A percentile compares a stretch with the other conserved stretches of the same genome.
Conservation (phyloP, 225 moss, liverwort and hornwort genomes). For the Pleurozium schreberi region DNA sequence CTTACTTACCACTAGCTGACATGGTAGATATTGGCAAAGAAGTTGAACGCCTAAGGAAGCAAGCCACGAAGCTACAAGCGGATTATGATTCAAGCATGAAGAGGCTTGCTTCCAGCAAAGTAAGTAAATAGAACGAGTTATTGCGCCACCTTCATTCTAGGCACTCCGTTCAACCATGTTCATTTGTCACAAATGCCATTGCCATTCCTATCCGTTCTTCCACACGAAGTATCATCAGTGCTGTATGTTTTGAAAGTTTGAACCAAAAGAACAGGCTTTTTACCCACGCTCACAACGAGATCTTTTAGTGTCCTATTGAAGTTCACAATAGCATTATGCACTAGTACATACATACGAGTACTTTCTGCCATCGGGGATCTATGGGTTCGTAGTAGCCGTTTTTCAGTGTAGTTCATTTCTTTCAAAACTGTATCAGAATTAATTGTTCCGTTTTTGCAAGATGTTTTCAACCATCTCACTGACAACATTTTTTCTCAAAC, state of each 20-base stretch:
- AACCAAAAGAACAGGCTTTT: background rate
- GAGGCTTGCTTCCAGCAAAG: slow-evolving; percentile 65
- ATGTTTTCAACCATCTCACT: background rate
- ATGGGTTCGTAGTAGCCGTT: background rate
- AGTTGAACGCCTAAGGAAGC: slow-evolving; percentile 54
- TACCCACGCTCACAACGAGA: background rate
- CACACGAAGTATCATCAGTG: background rate
- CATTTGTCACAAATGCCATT: background rate
- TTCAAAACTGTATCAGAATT: background rate
- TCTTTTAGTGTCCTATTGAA: background rate
- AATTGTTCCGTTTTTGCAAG: background rate
- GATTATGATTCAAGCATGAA: slow-evolving; percentile 71
- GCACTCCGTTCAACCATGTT: background rate
- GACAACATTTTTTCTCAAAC: background rate
- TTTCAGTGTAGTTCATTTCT: background rate
- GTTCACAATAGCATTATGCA: background rate
- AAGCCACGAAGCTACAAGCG: slow-evolving; percentile 54
- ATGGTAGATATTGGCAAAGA: slow-evolving; percentile 77
- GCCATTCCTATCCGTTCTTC: background rate
- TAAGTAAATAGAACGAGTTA: background rate
- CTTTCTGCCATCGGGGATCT: background rate
- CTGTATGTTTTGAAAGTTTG: background rate
- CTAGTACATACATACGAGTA: background rate
- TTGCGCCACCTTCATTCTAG: background rate
- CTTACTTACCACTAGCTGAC: slow-evolving; percentile 69